These are phyloP conservation scores for Paecilomyces niveus DNA, from an alignment of 2,329 filamentous ascomycete species.

Conservation along the genomic window DNA sequence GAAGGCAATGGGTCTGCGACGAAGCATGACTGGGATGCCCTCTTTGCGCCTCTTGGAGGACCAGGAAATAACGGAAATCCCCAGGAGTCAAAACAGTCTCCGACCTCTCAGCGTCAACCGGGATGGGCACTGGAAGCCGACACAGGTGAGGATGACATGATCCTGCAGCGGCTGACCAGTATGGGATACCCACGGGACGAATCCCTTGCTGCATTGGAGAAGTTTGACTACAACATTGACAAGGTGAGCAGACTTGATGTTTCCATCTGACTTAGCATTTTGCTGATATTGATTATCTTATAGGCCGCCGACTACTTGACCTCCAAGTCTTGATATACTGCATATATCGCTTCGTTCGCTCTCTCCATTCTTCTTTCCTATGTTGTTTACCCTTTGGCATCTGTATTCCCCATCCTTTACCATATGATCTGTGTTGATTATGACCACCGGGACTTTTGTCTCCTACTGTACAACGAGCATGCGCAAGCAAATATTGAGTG, in stretches of 20 bases:
- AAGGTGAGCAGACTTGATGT: slow-evolving; percentile 56
- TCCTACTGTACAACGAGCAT: background rate
- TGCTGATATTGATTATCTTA: background rate
- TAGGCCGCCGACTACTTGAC: slow-evolving; percentile 36
- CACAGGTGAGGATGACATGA: slow-evolving; percentile 81
- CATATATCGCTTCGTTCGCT: slow-evolving; percentile 13
- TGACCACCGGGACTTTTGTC: background rate
- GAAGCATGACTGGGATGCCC: slow-evolving; percentile 84
- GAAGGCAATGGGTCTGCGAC: slow-evolving; percentile 33
- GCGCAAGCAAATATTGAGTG: background rate
- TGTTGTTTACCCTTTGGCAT: slow-evolving; percentile 7
- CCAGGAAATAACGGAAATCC: slow-evolving; percentile 5
- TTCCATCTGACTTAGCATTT: background rate
- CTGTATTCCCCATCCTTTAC: background rate
- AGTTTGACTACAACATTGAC: slow-evolving; percentile 93
- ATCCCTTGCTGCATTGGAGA: slow-evolving; percentile 75
- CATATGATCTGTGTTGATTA: background rate
- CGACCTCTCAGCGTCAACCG: slow-evolving; percentile 24
- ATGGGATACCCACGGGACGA: slow-evolving; percentile 79
- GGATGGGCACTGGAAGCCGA: slow-evolving; percentile 66
- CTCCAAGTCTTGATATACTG: slow-evolving; percentile 29
- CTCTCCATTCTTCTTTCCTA: slow-evolving; percentile 8
- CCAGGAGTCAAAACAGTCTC: slow-evolving; percentile 5
- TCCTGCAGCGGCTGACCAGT: slow-evolving; percentile 76
- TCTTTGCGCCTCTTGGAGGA: slow-evolving; percentile 72